A percentile compares a stretch with the other conserved stretches of the same genome.
Conservation (phyloP, 1,284 basidiomycete species). For the Sanguinoderma infundibulare region DNA sequence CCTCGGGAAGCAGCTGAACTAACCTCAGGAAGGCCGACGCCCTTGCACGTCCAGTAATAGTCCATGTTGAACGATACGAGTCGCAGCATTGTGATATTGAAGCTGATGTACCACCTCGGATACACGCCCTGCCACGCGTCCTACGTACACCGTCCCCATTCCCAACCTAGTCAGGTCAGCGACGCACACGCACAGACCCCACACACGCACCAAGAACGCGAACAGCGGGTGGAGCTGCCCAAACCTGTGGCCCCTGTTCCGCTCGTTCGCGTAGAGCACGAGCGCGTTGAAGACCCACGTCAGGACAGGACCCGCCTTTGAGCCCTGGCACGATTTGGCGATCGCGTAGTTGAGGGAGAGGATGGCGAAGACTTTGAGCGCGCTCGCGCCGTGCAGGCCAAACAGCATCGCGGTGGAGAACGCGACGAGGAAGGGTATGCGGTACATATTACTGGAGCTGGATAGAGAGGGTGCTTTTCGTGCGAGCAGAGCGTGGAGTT, state of each 20-base stretch:
- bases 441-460: constrained; percentile 18
- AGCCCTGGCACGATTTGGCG: constrained; percentile 50
- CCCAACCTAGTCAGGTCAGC: constrained; percentile 12
- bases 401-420: constrained; percentile 73
- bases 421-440: constrained; percentile 34
- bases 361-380: constrained; percentile 80
- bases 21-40: constrained; percentile 47
- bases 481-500: constrained; percentile 23
- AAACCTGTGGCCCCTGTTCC: constrained; percentile 79
- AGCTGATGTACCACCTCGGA: constrained; percentile 92
- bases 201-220: constrained; percentile 51
- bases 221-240: constrained; percentile 60
- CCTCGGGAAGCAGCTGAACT: constrained; percentile 23
- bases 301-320: constrained; percentile 50
- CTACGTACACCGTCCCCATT: too few species aligned
- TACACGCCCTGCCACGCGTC: constrained; percentile 74
- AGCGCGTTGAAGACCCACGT: constrained; percentile 82
- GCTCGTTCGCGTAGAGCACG: constrained; percentile 82
- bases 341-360: constrained; percentile 75
- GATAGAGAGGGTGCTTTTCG: neutral
- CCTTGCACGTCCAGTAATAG: constrained; percentile 79
- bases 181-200: constrained; percentile 31
- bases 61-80: constrained; percentile 94
- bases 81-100: constrained; percentile 97
- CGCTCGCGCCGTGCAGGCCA: constrained; percentile 87